phyloP scores from a whole-genome alignment of 1,284 basidiomycete species.

The Cryptococcus hybrid region DNA sequence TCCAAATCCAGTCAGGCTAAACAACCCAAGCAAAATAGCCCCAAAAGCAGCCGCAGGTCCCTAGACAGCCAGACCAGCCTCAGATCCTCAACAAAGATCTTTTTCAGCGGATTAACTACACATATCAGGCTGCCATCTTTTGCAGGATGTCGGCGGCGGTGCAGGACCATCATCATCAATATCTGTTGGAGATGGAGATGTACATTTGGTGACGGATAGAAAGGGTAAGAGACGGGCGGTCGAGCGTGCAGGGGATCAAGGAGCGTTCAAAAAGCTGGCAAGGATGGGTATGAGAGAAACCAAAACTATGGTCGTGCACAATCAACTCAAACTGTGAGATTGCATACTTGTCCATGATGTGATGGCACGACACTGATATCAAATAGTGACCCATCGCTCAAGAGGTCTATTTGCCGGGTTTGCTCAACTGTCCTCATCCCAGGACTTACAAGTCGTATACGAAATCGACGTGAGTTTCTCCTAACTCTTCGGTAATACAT shows the following conservation, averaged over 20 bases:
- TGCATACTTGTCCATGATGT: background rate
- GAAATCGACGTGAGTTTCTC: conserved; percentile 32
- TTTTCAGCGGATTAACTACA: conserved; percentile 42
- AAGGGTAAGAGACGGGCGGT: conserved; percentile 20
- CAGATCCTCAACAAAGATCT: conserved; percentile 33
- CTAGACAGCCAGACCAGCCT: conserved; percentile 17
- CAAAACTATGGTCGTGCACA: conserved; percentile 39
- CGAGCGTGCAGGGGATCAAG: background rate
- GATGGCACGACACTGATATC: background rate
- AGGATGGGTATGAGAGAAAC: conserved; percentile 26
- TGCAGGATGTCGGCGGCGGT: conserved; percentile 25
- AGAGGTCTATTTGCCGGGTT: conserved; percentile 30
- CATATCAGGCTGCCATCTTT: conserved; percentile 39
- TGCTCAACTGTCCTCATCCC: conserved; percentile 43
- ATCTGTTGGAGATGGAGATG: background rate
- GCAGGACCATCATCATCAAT: background rate
- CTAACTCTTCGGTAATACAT: background rate
- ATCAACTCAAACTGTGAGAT: conserved; percentile 41
- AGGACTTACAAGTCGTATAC: conserved; percentile 34
- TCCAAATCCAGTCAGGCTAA: too few relatives aligned
- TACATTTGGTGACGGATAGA: conserved; percentile 6
- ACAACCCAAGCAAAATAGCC: too few relatives aligned
- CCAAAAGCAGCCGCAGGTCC: background rate
- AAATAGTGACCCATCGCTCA: conserved; percentile 39
- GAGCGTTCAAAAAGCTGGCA: conserved; percentile 22